Conservation (phyloP, 2,329 filamentous ascomycete genomes). For the Aspergillus oerlinghausenensis region DNA sequence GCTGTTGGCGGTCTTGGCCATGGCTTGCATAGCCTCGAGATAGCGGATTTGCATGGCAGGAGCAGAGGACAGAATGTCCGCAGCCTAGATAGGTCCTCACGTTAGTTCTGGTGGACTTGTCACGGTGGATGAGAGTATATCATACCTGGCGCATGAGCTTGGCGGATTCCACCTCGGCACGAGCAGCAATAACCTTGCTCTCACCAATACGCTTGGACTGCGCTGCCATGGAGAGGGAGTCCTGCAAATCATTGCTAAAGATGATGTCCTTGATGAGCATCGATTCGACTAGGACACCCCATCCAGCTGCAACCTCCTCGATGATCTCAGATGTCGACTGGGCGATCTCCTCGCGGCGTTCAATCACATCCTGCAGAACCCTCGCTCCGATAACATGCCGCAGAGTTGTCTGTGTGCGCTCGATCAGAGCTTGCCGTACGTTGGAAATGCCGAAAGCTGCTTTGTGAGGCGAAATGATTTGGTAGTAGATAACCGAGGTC, state of each 20-base stretch:
- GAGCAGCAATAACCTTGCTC: conserved; percentile 95
- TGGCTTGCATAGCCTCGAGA: conserved; percentile 96
- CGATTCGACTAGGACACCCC: conserved; percentile 94
- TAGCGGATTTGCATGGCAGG: conserved; percentile 98
- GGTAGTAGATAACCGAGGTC: conserved; percentile 98
- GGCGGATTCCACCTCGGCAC: conserved; percentile 92
- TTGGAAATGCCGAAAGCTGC: conserved; percentile 95
- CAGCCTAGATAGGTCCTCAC: conserved; percentile 48
- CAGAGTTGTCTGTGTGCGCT: conserved; percentile 95
- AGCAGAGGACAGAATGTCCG: conserved; percentile 84
- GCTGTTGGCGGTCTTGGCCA: conserved; percentile 88
- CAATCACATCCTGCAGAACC: conserved; percentile 95
- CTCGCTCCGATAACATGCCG: conserved; percentile 94
- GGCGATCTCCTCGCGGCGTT: conserved; percentile 94
- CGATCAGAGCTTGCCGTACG: conserved; percentile 90
- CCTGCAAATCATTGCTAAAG: conserved; percentile 92
- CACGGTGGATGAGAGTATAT: not conserved
- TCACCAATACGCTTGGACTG: conserved; percentile 98
- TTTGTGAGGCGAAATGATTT: conserved; percentile 92
- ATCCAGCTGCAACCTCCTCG: conserved; percentile 86
- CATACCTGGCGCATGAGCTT: conserved; percentile 69
- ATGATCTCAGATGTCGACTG: conserved; percentile 96
- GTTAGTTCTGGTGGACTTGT: not conserved
- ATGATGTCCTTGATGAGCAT: conserved; percentile 99
- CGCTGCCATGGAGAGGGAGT: conserved; percentile 94